Evolutionary conservation across 106 monocot genomes (phyloP).

Genomic region (Platanthera zijinensis): DNA sequence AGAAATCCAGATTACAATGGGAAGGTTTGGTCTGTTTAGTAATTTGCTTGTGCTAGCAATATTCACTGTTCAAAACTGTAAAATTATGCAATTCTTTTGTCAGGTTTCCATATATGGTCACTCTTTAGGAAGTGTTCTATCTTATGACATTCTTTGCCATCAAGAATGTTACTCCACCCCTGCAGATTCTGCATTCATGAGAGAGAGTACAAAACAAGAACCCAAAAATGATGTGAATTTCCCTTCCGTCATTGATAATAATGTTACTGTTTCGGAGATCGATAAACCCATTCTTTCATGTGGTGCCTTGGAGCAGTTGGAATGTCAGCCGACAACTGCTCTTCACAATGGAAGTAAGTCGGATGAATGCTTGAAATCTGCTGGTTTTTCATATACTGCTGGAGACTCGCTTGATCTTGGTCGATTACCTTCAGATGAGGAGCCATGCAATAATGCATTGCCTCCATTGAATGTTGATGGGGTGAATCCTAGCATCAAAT

Average conservation of each 20-base stretch:
- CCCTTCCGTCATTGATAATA: not conserved
- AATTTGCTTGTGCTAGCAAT: not conserved
- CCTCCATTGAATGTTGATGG: not conserved
- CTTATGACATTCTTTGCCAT: conserved; percentile 98
- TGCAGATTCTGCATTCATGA: conserved; percentile 27
- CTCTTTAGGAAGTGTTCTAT: conserved; percentile 95
- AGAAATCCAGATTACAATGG: conserved; percentile 94
- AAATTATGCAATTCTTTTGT: conserved; percentile 4
- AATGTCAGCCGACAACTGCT: conserved; percentile 12
- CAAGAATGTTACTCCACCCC: conserved; percentile 50
- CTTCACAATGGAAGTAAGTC: not conserved
- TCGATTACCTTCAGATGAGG: conserved; percentile 1
- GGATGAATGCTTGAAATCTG: conserved; percentile 10
- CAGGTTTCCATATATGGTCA: conserved; percentile 98
- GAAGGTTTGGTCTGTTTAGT: conserved; percentile 45
- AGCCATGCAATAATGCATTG: not conserved
- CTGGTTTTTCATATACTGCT: not conserved
- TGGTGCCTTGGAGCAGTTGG: conserved; percentile 8
- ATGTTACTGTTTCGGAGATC: not conserved
- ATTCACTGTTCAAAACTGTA: not conserved
- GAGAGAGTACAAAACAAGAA: conserved; percentile 17
- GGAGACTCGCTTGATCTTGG: conserved; percentile 6
- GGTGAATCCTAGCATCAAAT: conserved; percentile 3
- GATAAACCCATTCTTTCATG: conserved; percentile 2
- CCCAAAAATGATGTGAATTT: conserved; percentile 8